Base-by-base conservation (phyloP, 2,329 filamentous ascomycete genomes). In the Aspergillus arachidicola region DNA sequence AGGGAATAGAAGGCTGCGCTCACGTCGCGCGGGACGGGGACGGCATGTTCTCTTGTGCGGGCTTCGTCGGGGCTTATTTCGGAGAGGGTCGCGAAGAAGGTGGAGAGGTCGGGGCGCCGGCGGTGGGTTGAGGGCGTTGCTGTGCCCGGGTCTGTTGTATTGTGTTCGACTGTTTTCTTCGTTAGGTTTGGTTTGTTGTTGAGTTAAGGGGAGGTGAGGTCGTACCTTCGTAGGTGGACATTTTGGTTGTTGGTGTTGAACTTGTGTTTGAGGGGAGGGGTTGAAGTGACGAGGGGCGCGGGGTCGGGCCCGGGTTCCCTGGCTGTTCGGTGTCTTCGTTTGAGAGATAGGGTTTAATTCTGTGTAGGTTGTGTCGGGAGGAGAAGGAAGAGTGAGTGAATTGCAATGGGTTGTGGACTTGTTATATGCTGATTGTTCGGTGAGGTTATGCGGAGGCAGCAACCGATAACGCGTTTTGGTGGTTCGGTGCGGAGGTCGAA, bases 71-170 rank as follows among this genome's bases (percentile, higher is more conserved):
- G 84, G 10, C 84, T 86, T 61, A 87, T 83, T 69, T 88, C 85
- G 64, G 78, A 78, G 57, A 89, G 84, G 51, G 85, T 84, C 62
- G 83, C 82, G 79, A 89, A 89, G 81, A 90, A 89, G 69, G 86
- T 87, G 46, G 84, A 87, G 46, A 89, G 83, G 73, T 90, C 87
- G 32, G 87, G 87, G 58, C 87, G 84, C 66, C 86, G 86, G 59
- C 78, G 77, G 38, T 76, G 76, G 21, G 77, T 77, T 65, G 61
- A 55, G 38, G 69, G 62, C 57, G 61, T 51, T 64, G 64, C 53
- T 57, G 60, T 64, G 59, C 71, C 70, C 58, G 72, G 73, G 65
- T 76, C 73, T 62, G 68, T 68, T 53, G 76, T 81, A 58, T 78
- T 78, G 68, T 82, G 79, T 66, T 80, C 80, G 66, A 79, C 79